A percentile compares a stretch with the other conserved stretches of the same genome.
These are phyloP conservation scores for Trichoderma aggressivum DNA, from an alignment of 2,329 filamentous ascomycete species.

Conservation along the genomic window DNA sequence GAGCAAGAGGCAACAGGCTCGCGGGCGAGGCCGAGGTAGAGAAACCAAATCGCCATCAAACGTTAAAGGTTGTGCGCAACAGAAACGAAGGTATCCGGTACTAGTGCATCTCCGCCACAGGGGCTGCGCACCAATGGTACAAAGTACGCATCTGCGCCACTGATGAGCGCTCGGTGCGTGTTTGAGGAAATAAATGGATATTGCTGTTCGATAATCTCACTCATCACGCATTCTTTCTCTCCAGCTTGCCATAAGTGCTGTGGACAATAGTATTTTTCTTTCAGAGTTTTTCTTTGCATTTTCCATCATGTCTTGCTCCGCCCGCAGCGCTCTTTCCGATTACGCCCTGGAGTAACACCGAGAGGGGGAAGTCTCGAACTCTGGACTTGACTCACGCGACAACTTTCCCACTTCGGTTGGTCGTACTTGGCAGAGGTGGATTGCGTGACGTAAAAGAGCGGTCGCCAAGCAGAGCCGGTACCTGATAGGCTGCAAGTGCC, in stretches of 20 bases:
- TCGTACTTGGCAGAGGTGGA: constrained; percentile 5
- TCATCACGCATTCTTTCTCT: not conserved
- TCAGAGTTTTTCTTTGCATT: not conserved
- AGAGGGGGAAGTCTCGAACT: constrained; percentile 3
- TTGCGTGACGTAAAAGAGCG: constrained; percentile 2
- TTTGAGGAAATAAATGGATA: constrained; percentile 9
- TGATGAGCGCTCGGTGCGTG: not conserved
- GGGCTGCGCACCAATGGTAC: not conserved
- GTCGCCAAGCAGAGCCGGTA: constrained; percentile 4
- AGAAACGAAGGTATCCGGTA: not conserved
- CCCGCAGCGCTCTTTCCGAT: constrained; percentile 1
- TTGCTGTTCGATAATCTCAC: not conserved
- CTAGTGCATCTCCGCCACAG: not conserved
- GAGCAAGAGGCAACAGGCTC: not conserved
- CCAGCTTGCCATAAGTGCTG: not conserved
- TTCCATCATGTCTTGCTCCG: not conserved
- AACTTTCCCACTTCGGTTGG: constrained; percentile 19
- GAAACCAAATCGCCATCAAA: constrained; percentile 3
- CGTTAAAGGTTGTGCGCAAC: not conserved
- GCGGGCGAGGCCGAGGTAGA: constrained; percentile 6
- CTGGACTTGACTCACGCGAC: constrained; percentile 22
- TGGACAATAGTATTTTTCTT: not conserved
- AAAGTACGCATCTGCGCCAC: not conserved
- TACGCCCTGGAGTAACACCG: not conserved
- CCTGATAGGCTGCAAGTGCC: constrained; percentile 9